These are phyloP conservation scores for Limonium bicolor DNA, from an alignment of 148 eudicot genomes.

Conservation along the genomic window DNA sequence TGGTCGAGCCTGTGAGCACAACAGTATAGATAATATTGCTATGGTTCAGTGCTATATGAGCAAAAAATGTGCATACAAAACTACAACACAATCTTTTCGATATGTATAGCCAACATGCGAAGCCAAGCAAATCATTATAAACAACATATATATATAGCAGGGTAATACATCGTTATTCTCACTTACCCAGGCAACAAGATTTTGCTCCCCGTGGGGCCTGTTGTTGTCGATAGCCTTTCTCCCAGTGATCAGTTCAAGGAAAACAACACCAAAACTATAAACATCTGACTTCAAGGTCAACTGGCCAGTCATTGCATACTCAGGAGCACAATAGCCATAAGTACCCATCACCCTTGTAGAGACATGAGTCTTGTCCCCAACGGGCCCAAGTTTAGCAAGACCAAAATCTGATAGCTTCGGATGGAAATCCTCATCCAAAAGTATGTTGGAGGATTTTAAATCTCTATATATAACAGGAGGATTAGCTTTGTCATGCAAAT, in stretches of 20 bases:
- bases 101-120: background rate
- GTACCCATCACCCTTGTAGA: constrained; percentile 92
- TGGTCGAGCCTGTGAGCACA: constrained; percentile 56
- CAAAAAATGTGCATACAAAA: background rate
- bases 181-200: constrained; percentile 79
- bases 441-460: constrained; percentile 77
- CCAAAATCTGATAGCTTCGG: constrained; percentile 88
- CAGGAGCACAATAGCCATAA: constrained; percentile 85
- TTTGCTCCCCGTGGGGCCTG: constrained; percentile 60
- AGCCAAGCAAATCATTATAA: background rate
- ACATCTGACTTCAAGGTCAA: constrained; percentile 85
- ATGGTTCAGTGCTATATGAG: background rate
- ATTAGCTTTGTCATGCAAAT: constrained; percentile 76
- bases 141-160: no score
- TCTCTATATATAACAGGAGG: constrained; percentile 85
- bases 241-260: constrained; percentile 75
- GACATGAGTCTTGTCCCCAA: constrained; percentile 89
- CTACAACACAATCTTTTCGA: background rate
- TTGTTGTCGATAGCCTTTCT: constrained; percentile 67
- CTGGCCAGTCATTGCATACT: constrained; percentile 90
- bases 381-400: constrained; percentile 79
- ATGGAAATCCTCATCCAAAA: constrained; percentile 44
- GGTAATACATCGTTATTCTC: background rate
- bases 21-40: background rate
- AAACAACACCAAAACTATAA: constrained; percentile 82